A percentile compares a stretch with the other conserved stretches of the same genome.
Conservation (phyloP, 2,329 filamentous ascomycete species). For the Didymella lethalis region DNA sequence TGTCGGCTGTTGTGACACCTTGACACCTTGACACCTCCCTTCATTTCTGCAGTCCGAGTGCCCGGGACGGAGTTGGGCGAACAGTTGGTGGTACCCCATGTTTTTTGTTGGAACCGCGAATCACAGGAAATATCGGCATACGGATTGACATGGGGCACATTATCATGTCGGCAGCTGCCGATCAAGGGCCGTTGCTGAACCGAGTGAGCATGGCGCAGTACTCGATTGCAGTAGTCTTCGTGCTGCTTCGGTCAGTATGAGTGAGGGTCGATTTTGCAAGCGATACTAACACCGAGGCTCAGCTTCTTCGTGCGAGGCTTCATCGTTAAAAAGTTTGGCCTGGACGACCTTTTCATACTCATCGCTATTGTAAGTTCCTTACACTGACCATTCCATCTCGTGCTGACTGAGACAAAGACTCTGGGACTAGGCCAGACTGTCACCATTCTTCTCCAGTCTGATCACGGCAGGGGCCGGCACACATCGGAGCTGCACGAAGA, state of each 20-base stretch:
- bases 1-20: slow-evolving; percentile 3
- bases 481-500: slow-evolving; percentile 26
- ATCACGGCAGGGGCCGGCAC: slow-evolving; percentile 37
- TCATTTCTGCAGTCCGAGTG: slow-evolving; percentile 1
- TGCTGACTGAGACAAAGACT: slow-evolving; percentile 11
- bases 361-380: slow-evolving; percentile 30
- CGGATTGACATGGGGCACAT: slow-evolving; percentile 34
- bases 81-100: slow-evolving; percentile 10
- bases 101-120: slow-evolving; percentile 22
- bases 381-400: too few relatives aligned
- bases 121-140: slow-evolving; percentile 14
- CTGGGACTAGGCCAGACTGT: slow-evolving; percentile 38
- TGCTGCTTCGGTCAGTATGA: slow-evolving; percentile 33
- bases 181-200: slow-evolving; percentile 35
- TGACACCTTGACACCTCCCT: neutral
- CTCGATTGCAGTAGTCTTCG: slow-evolving; percentile 31
- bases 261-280: neutral
- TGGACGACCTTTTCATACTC: slow-evolving; percentile 40
- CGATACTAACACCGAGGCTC: neutral
- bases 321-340: slow-evolving; percentile 37
- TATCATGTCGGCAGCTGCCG: slow-evolving; percentile 25
- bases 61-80: slow-evolving; percentile 4
- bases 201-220: slow-evolving; percentile 37
- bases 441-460: slow-evolving; percentile 37
- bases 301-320: slow-evolving; percentile 38